These are phyloP conservation scores for Neonectria magnoliae DNA, from an alignment of 2,329 filamentous ascomycete genomes.

Conservation along the genomic window DNA sequence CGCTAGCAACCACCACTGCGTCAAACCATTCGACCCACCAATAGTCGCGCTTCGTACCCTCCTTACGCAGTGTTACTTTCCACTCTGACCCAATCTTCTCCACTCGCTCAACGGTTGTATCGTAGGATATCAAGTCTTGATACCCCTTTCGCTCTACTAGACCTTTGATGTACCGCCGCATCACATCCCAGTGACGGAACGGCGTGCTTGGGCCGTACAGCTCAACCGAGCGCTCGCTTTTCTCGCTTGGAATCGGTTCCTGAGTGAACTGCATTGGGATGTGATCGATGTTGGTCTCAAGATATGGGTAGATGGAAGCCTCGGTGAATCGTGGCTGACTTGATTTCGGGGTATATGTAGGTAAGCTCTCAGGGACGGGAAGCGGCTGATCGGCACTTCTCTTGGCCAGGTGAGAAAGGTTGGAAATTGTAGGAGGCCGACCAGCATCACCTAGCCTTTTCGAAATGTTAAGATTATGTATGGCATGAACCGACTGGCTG, in stretches of 20 bases:
- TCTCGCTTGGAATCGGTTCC: slow-evolving; percentile 59
- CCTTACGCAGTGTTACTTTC: slow-evolving; percentile 59
- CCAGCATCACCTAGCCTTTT: slow-evolving; percentile 54
- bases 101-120: slow-evolving; percentile 69
- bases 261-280: slow-evolving; percentile 69
- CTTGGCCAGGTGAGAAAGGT: slow-evolving; percentile 57
- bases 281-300: slow-evolving; percentile 73
- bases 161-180: slow-evolving; percentile 63
- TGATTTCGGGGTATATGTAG: slow-evolving; percentile 54
- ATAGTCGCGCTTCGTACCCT: slow-evolving; percentile 55
- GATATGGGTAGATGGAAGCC: slow-evolving; percentile 68
- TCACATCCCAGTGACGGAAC: slow-evolving; percentile 69
- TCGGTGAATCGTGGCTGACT: slow-evolving; percentile 62
- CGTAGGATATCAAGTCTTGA: slow-evolving; percentile 61
- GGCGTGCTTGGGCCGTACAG: slow-evolving; percentile 66
- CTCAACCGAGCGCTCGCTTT: slow-evolving; percentile 43
- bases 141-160: slow-evolving; percentile 65
- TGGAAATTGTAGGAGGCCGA: slow-evolving; percentile 53
- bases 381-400: slow-evolving; percentile 62
- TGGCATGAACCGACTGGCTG: no score
- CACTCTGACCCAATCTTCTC: slow-evolving; percentile 62
- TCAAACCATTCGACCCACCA: slow-evolving; percentile 74
- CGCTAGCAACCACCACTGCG: slow-evolving; percentile 68
- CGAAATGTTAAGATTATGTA: slow-evolving; percentile 4
- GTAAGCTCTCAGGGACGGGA: slow-evolving; percentile 57